These are phyloP conservation scores for Eleusine indica DNA, from an alignment of 176 grass and related monocot genomes.

Conservation along the genomic window DNA sequence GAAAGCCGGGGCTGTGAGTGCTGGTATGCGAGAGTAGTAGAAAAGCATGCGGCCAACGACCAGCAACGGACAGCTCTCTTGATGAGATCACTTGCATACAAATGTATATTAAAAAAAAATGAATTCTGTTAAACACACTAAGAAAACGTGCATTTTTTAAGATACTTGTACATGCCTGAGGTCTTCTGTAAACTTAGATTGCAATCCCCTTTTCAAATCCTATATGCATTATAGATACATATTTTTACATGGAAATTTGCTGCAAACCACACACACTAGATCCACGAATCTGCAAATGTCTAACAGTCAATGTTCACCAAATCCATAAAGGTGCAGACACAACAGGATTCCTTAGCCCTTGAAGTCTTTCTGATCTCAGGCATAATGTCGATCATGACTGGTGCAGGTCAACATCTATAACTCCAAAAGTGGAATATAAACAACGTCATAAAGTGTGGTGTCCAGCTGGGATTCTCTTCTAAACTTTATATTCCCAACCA, in stretches of 20 bases:
- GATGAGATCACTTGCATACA: background rate
- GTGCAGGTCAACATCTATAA: background rate
- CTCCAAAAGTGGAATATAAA: constrained; percentile 11
- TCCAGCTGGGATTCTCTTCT: constrained; percentile 31
- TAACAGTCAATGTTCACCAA: background rate
- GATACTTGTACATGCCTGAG: too few species aligned
- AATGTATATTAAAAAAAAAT: background rate
- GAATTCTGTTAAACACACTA: too few species aligned
- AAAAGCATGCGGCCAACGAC: background rate
- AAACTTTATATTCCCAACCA: constrained; percentile 23
- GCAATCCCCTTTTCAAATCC: background rate
- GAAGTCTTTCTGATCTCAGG: background rate
- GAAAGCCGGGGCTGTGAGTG: background rate
- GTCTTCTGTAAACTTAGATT: background rate
- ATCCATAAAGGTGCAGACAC: background rate
- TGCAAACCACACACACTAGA: background rate
- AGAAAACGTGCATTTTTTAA: too few species aligned
- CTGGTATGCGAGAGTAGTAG: background rate
- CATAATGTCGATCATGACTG: background rate
- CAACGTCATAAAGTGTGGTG: constrained; percentile 18
- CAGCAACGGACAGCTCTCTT: background rate
- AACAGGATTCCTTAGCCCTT: constrained; percentile 1
- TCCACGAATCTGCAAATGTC: background rate
- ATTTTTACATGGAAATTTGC: background rate
- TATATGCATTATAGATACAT: background rate